Evolutionary conservation across 1,139 yeast species (phyloP), one percentile per base, ranked within the genome.

Genomic region (Yamadazyma triangularis): DNA sequence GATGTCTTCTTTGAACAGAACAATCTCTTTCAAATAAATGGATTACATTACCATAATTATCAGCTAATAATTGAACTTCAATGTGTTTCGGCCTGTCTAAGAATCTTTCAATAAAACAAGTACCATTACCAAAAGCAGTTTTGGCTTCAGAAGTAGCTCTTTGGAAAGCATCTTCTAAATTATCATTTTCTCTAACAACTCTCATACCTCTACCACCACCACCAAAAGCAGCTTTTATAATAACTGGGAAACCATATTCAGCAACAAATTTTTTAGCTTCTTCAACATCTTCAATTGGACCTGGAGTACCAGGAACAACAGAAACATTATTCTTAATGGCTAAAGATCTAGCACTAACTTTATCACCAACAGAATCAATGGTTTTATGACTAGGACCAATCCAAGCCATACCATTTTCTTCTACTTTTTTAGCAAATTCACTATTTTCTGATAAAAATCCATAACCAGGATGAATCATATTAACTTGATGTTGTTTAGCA

Each of bases 181-280:
- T 88, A 47, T 91, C 98, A 48, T 96, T 97, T 60, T 91, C 96
- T 55, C 94, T 75, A 30, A 93, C 98, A 32, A 91, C 97, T 68
- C 98, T 81, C 98, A 91, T 91, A 72, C 98, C 98, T 65, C 98
- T 81, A 54, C 99, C 98, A 72, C 98, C 98, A 66, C 98, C 98
- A 60, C 99, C 98, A 56, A 85, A 91, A 27, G 98, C 98, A 26
- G 99, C 98, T 66, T 91, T 91, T 62, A 91, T 89, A 59, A 91
- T 91, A 30, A 91, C 97, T 8, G 99, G 99, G 64, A 58, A 89
- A 15, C 99, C 98, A 58, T 89, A 73, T 60, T 86, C 51, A 25
- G 67, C 75, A 22, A 88, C 96, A 54, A 91, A 91, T 9, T 58
- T 77, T 41, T 64, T 52, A 13, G 97, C 98, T 48, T 91, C 88